phyloP scores from a whole-genome alignment of 192 early-diverging fungal species.

The Chytriomyces hyalinus region DNA sequence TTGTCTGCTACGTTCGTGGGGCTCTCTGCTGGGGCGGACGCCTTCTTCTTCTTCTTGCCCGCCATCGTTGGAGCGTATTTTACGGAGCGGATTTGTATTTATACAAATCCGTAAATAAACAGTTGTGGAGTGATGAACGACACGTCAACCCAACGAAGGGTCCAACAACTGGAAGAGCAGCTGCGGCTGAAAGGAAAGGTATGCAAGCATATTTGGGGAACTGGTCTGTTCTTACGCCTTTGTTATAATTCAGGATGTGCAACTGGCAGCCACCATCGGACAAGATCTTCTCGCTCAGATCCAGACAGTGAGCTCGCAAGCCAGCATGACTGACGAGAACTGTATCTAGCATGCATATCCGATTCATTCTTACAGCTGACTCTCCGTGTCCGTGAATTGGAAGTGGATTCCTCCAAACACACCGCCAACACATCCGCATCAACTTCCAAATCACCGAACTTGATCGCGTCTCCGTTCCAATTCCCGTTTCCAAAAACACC shows the following conservation, averaged over 20 bases:
- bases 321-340: neutral
- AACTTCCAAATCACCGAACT: neutral
- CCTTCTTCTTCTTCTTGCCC: neutral
- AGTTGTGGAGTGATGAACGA: neutral
- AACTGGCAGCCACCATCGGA: constrained; percentile 41
- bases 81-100: neutral
- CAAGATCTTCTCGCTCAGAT: constrained; percentile 40
- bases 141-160: no score
- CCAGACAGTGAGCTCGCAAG: constrained; percentile 21
- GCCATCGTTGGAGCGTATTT: neutral
- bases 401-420: neutral
- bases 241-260: constrained; percentile 11
- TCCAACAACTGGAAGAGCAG: constrained; percentile 23
- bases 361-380: neutral
- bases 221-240: neutral
- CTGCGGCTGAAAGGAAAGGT: constrained; percentile 21
- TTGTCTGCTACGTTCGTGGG: neutral
- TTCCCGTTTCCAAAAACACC: constrained; percentile 11
- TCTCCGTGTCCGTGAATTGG: constrained; percentile 5
- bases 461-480: neutral
- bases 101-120: constrained; percentile 8
- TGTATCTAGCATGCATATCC: no score
- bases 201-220: neutral
- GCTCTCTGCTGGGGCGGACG: neutral
- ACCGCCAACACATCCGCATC: neutral